phyloP scores from a whole-genome alignment of 495 filamentous ascomycete genomes.

The Daldinia loculata region DNA sequence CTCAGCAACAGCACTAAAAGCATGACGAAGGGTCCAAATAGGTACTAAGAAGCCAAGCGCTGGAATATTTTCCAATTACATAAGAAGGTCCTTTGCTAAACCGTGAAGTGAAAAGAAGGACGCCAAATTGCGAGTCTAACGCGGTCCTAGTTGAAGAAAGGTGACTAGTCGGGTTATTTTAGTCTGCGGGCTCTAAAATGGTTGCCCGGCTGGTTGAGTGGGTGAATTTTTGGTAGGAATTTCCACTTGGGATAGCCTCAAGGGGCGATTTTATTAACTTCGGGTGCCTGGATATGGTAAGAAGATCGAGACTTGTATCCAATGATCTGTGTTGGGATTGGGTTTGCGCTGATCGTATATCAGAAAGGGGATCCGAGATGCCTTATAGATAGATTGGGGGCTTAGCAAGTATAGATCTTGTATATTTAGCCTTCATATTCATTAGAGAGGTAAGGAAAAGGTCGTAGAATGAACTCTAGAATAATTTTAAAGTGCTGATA shows the following conservation, averaged over 20 bases:
- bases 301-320: neutral
- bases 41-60: neutral
- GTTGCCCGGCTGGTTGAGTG: neutral
- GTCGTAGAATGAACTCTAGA: no score
- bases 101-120: neutral
- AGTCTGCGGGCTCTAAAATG: slow-evolving; percentile 28
- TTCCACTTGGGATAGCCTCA: neutral
- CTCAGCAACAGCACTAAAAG: neutral
- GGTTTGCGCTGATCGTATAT: neutral
- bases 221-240: neutral
- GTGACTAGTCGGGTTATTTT: neutral
- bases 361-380: neutral
- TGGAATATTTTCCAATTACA: neutral
- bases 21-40: neutral
- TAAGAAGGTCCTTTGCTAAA: neutral
- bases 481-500: no score
- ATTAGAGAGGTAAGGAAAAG: no score
- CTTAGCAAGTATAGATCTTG: no score
- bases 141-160: neutral
- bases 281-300: neutral
- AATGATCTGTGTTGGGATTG: neutral
- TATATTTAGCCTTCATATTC: no score
- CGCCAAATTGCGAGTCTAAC: neutral
- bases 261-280: neutral
- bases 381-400: no score